phyloP scores from a whole-genome alignment of 1,284 basidiomycete species.

The Cryptococcus sp. region DNA sequence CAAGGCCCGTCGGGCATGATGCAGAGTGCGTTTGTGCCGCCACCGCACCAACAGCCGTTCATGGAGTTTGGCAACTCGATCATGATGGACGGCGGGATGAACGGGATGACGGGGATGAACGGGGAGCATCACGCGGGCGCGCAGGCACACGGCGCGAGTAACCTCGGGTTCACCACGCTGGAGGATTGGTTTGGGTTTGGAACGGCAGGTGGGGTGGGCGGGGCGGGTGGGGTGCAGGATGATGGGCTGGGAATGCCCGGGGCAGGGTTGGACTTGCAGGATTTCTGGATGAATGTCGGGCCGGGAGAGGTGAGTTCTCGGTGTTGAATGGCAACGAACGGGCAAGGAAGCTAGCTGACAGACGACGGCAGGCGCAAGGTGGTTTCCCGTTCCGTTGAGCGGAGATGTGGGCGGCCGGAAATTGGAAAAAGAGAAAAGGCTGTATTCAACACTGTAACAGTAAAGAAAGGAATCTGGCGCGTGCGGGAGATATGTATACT shows the following conservation, averaged over 20 bases:
- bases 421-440: too few relatives aligned
- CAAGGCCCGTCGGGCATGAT: background rate
- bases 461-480: too few relatives aligned
- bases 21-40: conserved; percentile 15
- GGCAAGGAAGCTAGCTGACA: background rate
- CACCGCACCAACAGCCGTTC: conserved; percentile 36
- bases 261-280: conserved; percentile 32
- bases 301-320: conserved; percentile 33
- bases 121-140: background rate
- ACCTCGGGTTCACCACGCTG: conserved; percentile 37
- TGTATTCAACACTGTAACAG: too few relatives aligned
- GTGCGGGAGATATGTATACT: too few relatives aligned
- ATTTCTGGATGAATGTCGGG: conserved; percentile 43
- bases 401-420: background rate
- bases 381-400: conserved; percentile 36
- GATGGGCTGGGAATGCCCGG: conserved; percentile 14
- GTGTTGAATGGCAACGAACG: too few relatives aligned
- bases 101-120: background rate
- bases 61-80: conserved; percentile 16
- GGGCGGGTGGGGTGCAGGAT: conserved; percentile 10
- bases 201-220: background rate
- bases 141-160: conserved; percentile 6
- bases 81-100: conserved; percentile 8
- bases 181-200: conserved; percentile 41
- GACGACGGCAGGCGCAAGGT: conserved; percentile 30